Evolutionary conservation across 2,329 filamentous ascomycete genomes (phyloP), one percentile per base, ranked within the genome.

Genomic region (Aschersonia sp.): DNA sequence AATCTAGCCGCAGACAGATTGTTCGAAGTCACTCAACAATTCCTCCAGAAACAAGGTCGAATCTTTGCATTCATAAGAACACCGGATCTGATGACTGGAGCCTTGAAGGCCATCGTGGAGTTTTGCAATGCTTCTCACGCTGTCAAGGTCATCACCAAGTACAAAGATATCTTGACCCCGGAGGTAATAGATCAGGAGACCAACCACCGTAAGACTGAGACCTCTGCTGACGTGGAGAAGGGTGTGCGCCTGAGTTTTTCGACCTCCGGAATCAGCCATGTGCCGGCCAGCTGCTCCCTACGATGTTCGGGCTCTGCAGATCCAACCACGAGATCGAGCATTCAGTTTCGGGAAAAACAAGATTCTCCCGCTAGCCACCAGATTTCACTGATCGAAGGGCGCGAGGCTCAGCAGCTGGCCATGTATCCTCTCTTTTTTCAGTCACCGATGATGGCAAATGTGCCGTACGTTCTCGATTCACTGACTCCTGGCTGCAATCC

Each of bases 51-150:
- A 0, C 68, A 76, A 45, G 76, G 76, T 0, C 67, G 71, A 9
- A 56, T 81, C 0, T 76, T 73, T 52, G 73, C 75, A 0, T 70
- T 77, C 53, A 64, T 73, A 45, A 65, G 64, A 32, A 59, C 66
- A 10, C 55, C 60, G 11, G 64, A 62, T 10, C 64, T 65, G 6
- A 62, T 66, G 8, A 65, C 68, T 32, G 69, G 66, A 6, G 55
- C 68, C 5, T 66, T 74, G 51, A 66, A 63, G 47, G 70, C 72
- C 6, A 59, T 76, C 44, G 68, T 70, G 2, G 76, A 80, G 53
- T 80, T 72, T 49, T 70, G 68, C 46, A 73, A 79, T 50, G 62
- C 66, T 29, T 64, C 67, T 2, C 58, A 67, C 46, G 71, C 72
- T 8, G 43, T 66, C 12, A 55, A 55, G 5, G 69, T 70, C 5